A percentile compares a stretch with the other conserved stretches of the same genome.
phyloP scores from a whole-genome alignment of 1,284 basidiomycete species.

The Schizophyllum commune region DNA sequence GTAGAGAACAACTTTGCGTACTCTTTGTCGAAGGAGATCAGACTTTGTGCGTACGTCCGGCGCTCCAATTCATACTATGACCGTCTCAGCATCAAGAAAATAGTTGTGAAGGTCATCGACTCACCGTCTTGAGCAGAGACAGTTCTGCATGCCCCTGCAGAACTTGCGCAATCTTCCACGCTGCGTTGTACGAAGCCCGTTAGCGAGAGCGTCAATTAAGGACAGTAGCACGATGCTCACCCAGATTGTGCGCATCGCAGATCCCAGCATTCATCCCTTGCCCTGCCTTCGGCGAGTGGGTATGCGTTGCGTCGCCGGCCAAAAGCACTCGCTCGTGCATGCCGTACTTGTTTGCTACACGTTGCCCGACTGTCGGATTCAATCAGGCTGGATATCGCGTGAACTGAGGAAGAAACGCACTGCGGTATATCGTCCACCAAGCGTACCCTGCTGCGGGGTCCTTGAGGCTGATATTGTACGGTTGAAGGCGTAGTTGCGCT shows the following conservation, averaged over 20 bases:
- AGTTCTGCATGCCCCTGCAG: conserved; percentile 17
- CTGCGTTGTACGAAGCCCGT: conserved; percentile 8
- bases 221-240: conserved; percentile 11
- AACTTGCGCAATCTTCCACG: conserved; percentile 23
- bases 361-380: conserved; percentile 16
- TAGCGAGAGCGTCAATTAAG: no score
- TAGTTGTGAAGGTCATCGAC: no score
- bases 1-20: conserved; percentile 12
- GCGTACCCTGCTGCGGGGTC: conserved; percentile 2
- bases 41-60: conserved; percentile 14
- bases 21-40: conserved; percentile 17
- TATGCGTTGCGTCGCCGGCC: conserved; percentile 24
- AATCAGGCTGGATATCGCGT: background rate
- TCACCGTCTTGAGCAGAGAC: conserved; percentile 14
- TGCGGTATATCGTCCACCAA: conserved; percentile 12
- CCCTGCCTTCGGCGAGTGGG: conserved; percentile 25
- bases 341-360: conserved; percentile 21
- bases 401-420: background rate
- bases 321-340: conserved; percentile 19
- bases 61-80: conserved; percentile 17
- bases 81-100: background rate
- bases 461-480: conserved; percentile 12
- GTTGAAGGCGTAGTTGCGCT: conserved; percentile 2
- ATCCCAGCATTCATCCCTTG: conserved; percentile 24
- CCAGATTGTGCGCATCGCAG: conserved; percentile 22